Conservation (phyloP, 176 grass and related monocot species). For the Leersia perrieri region DNA sequence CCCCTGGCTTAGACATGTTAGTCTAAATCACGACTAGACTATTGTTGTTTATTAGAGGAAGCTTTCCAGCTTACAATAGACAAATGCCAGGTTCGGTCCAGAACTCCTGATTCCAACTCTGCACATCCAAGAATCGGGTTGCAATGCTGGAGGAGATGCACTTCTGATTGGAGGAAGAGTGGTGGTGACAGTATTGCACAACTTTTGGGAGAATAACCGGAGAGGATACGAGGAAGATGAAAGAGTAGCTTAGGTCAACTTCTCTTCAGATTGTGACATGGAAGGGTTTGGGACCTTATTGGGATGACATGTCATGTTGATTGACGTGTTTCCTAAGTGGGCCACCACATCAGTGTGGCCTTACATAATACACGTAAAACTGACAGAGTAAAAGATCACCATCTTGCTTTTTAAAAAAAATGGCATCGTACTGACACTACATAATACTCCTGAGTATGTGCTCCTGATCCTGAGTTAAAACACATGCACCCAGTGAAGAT, state of each 20-base stretch:
- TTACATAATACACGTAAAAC: too few relatives aligned
- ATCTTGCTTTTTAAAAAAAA: neutral
- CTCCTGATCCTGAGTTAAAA: too few relatives aligned
- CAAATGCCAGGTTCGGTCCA: neutral
- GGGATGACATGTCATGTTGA: neutral
- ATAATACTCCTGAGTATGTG: neutral
- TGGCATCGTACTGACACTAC: neutral
- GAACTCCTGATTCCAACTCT: slow-evolving; percentile 4
- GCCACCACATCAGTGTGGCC: neutral
- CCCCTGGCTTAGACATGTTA: neutral
- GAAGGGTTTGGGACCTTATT: neutral
- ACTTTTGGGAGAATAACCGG: neutral
- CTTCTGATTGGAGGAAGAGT: neutral
- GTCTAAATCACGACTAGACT: neutral
- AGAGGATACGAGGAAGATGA: neutral
- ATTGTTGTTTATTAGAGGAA: neutral
- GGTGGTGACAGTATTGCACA: neutral
- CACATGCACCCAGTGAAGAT: neutral
- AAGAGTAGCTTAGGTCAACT: neutral
- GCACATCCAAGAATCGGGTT: neutral
- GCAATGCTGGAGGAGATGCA: neutral
- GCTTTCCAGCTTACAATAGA: neutral
- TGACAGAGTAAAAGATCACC: neutral
- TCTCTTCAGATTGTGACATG: neutral
- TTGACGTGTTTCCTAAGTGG: neutral